Evolutionary conservation across 192 early-diverging fungal genomes (phyloP), one percentile per base, ranked within the genome.

Genomic region (Coemansia sp.): DNA sequence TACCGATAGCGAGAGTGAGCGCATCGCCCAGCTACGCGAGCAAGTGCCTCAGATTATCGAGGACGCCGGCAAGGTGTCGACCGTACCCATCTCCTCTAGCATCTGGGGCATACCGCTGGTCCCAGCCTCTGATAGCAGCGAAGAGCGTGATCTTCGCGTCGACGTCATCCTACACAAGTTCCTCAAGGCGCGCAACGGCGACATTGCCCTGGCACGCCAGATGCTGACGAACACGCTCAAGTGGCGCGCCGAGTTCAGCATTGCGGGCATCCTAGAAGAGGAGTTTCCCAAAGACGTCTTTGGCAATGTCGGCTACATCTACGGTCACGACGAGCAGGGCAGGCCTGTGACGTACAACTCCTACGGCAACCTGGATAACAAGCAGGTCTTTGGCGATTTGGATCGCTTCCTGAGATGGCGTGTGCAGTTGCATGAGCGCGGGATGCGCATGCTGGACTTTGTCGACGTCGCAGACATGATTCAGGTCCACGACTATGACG

Each of bases 291-390:
- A 74, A 17, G 64, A 66, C 3, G 60, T 82, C 10, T 83, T 83
- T 67, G 62, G 60, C 36, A 58, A 66, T 0, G 66, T 85, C 27
- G 83, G 85, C 11, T 83, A 67, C 46, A 24, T 86, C 54, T 76
- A 85, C 48, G 77, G 74, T 4, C 58, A 50, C 9, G 86, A 85
- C 42, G 72, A 48, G 19, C 44, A 76, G 41, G 76, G 72, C 34
- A 82, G 83, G n/a, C 83, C 82, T 1, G 84, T 87, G 36, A 83
- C 82, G 33, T 88, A 85, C 67, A 88, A 86, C 56, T 70, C 73
- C 22, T 87, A 84, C 62, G 81, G 81, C 40, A 63, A 69, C 3
- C 32, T 83, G 36, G 81, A 84, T 56, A 71, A 83, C 56, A 74
- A 84, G 32, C 55, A 62, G 8, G 84, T 84, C 14, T 87, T 87